Base-by-base conservation (phyloP, 2,329 filamentous ascomycete species). In the Sclerotinia minor region DNA sequence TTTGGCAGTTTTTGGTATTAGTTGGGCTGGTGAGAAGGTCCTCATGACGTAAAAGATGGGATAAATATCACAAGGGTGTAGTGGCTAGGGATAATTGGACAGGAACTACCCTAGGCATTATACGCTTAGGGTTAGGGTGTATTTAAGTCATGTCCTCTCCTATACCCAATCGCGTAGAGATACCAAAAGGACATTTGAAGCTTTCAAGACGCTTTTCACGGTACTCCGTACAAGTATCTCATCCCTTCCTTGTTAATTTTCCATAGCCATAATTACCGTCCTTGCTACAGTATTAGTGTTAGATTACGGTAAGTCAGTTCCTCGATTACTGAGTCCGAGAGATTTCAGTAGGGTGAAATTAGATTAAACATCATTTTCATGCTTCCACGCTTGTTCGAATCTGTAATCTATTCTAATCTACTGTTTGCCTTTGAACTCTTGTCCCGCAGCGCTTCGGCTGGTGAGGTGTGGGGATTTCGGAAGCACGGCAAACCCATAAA, bases 381-480 rank as follows among this genome's bases (percentile, higher is more conserved):
- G 21, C 54, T 38, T 41, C 32, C 32, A 26, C 26, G 54, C 35
- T 41, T 58, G 29, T 41, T 44, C 35, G 17, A 38, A 7, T 35
- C 35, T 9, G 11, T 38, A 26, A 41, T 41, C 57, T 41, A 47
- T 60, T 29, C 29, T 60, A 13, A 7, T 4, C 24, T 53, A 13
- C 29, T 35, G 35, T 24, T 13, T 21, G 24, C 35, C 21, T 32
- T 21, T 13, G 41, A 32, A 1, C 26, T n/a, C 5, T 6, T 13
- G 24, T 41, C 57, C 57, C 38, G 45, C 41, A 21, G 29, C 24
- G 57, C 57, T n/a, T 45, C 57, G 41, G 41, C 53, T 41, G 44
- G 44, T 60, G 44, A 49, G 58, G 44, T 41, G 38, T 41, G 15
- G 38, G 45, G 58, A 49, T 60, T 57, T 49, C 44, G 44, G 58